A percentile compares a stretch with the other conserved stretches of the same genome.
phyloP scores from a whole-genome alignment of 116 monocot genomes.

The Iris pallida region DNA sequence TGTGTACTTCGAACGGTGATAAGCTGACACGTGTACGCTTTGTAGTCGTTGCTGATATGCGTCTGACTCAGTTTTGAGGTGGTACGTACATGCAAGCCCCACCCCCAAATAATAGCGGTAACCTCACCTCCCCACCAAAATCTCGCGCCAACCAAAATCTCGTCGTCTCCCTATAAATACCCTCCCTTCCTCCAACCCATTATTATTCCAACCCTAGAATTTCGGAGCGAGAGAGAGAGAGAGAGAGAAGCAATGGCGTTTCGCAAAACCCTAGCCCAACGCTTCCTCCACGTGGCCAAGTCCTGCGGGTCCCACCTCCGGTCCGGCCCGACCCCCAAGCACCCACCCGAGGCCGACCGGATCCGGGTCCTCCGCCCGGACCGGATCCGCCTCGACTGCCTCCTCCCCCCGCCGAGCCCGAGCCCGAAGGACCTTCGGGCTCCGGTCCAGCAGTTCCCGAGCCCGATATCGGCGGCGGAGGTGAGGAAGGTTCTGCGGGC shows the following conservation, averaged over 20 bases:
- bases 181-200: neutral
- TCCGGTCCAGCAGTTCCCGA: neutral
- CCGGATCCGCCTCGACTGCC: slow-evolving; percentile 12
- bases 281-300: slow-evolving; percentile 33
- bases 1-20: too few species aligned
- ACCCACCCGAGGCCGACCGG: neutral
- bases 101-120: too few species aligned
- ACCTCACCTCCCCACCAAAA: too few species aligned
- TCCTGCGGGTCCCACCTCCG: slow-evolving; percentile 5
- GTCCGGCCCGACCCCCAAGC: neutral
- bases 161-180: neutral
- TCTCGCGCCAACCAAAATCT: too few species aligned
- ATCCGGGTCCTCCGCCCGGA: slow-evolving; percentile 11
- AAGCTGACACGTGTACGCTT: too few species aligned
- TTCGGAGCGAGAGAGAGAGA: neutral
- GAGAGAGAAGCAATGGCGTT: slow-evolving; percentile 31
- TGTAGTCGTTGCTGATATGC: too few species aligned
- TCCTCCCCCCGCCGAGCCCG: neutral
- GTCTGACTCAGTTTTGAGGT: too few species aligned
- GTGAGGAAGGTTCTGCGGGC: slow-evolving; percentile 52
- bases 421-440: too few species aligned
- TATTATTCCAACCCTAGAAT: neutral
- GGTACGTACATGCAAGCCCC: too few species aligned
- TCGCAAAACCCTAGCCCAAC: slow-evolving; percentile 36
- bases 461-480: slow-evolving; percentile 39